Base-by-base conservation (phyloP, 495 filamentous ascomycete species). In the Aspergillus biplanus region DNA sequence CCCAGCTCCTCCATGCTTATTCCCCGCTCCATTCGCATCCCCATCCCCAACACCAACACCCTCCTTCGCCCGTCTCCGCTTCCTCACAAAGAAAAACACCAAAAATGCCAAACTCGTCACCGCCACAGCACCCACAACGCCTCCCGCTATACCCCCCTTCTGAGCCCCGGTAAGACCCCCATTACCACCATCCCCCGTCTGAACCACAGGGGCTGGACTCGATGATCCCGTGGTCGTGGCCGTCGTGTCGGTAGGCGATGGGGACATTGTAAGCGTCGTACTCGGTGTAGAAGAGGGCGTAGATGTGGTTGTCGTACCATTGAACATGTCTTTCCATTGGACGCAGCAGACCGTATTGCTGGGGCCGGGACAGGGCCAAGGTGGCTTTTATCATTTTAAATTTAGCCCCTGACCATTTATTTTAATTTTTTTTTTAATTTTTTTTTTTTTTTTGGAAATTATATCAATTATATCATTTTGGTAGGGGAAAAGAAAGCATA, bases 141-240 rank as follows among this genome's bases (percentile, higher is more conserved):
- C 59, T 16, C 61, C 61, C 3, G 55, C 54, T 52, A 63, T 63
- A 32, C 61, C 61, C 0, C 61, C 61, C 8, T 57, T 56, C 34
- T 63, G 53, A 8, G 54, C 35, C 4, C 44, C 44, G 0, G 54
- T 32, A 12, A 63, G 54, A 0, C 54, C 61, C 21, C 21, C 21
- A 27, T 27, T 27, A 27, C 21, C 21, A 27, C 21, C 21, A 27
- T 27, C 21, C 2, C 21, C 21, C 21, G 21, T 27, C 21, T 27
- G 21, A 1, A 27, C 21, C 21, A 27, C 21, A 27, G 21, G 21
- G 21, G 21, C 21, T 27, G 21, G 21, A 27, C 21, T 27, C 21
- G 21, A 27, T 27, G 21, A 27, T 27, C 21, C 21, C 21, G 21
- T 31, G 44, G 4, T 32, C n/a, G 21, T 35, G 57, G 12, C 13